Base-by-base conservation (phyloP, 73 alveolate species). In the Paraurostyla sp. region DNA sequence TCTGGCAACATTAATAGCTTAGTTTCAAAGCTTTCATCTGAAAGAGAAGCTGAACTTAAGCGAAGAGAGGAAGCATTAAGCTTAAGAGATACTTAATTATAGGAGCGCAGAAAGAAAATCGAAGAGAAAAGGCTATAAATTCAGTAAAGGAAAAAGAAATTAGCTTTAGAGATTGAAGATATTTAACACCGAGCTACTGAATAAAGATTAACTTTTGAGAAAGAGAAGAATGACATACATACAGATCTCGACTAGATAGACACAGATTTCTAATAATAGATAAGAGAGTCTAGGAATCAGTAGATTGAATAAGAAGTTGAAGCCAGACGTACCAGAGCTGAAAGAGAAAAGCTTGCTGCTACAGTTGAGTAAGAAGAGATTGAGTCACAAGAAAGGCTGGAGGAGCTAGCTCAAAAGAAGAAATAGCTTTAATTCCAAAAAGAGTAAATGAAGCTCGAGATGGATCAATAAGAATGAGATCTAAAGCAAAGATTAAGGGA, bases 1-100 rank as follows among this genome's bases (percentile, higher is more conserved):
- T 49, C 76, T 13, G 89, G 89, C 6, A 43, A 46, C 22, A 78
- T 78, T 29, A 78, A 52, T 36, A 15, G 45, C 3, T 40, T 78
- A 23, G 78, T 78, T 43, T 36, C 11, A 20, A 52, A 25, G 46
- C 58, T 78, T 18, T 36, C 76, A 6, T 46, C 33, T 9, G 89
- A 49, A 27, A 46, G 32, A 36, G 89, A 78, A 52, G 13, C 29
- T n/a, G 89, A 78, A 20, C 30, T 78, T 38, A 78, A 52, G 59
- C 18, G 89, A 18, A 78, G 89, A 35, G 89, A 78, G 46, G 89
- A 78, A 6, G 78, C 43, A 30, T 73, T 73, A 30, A 50, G 25
- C 23, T 11, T 20, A 27, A 73, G 87, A 50, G 87, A 73, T 45
- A 1, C 13, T 2, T 27, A 51, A 4, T 35, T 54, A 3, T 1